phyloP scores from a whole-genome alignment of 2,329 filamentous ascomycete species.

The Knufia fluminis region DNA sequence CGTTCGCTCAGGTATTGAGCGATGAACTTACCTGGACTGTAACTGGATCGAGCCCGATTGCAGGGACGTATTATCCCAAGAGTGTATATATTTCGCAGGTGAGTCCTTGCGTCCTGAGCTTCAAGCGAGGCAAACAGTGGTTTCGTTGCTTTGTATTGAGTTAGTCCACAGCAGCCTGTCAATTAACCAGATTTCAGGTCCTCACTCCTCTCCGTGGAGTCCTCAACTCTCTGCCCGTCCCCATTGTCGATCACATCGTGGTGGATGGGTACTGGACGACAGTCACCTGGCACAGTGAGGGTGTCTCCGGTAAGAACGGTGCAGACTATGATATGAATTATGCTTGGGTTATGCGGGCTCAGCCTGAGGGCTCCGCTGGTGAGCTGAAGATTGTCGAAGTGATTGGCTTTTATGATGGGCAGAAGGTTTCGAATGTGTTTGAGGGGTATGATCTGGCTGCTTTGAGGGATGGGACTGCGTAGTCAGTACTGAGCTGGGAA shows the following conservation, averaged over 20 bases:
- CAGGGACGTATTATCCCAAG: conserved; percentile 12
- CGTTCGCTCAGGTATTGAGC: conserved; percentile 10
- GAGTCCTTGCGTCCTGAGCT: no score
- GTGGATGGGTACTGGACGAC: conserved; percentile 13
- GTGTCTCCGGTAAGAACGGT: conserved; percentile 13
- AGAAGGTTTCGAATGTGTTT: conserved; percentile 13
- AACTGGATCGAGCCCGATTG: conserved; percentile 12
- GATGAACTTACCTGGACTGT: conserved; percentile 14
- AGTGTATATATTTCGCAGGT: conserved; percentile 11
- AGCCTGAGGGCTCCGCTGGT: background rate
- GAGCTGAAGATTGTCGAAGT: conserved; percentile 13
- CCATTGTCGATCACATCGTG: conserved; percentile 14
- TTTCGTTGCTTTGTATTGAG: no score
- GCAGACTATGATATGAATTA: conserved; percentile 16
- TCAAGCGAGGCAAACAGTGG: no score
- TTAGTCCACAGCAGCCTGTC: background rate
- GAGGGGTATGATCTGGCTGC: conserved; percentile 8
- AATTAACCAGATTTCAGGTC: background rate
- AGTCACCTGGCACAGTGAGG: conserved; percentile 13
- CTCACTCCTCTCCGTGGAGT: conserved; percentile 13
- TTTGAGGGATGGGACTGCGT: background rate
- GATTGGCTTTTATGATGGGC: conserved; percentile 13
- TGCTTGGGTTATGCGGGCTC: conserved; percentile 14
- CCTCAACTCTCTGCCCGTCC: conserved; percentile 11
- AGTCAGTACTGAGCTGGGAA: no score